phyloP scores from a whole-genome alignment of 2,329 filamentous ascomycete genomes.

The Plenodomus tracheiphilus region DNA sequence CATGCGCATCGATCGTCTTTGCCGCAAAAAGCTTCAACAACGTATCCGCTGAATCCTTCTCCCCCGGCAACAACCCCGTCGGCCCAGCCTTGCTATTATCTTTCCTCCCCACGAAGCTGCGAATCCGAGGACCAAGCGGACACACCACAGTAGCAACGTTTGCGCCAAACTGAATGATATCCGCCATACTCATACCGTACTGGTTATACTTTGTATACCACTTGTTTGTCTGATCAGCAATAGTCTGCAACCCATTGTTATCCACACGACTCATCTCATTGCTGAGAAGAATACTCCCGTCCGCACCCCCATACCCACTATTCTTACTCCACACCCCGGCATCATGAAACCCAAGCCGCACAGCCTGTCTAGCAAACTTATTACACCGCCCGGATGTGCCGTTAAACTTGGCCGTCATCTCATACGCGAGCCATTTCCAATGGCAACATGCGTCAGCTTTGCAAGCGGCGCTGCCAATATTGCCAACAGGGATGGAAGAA shows the following conservation, averaged over 20 bases:
- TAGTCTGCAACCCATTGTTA: slow-evolving; percentile 33
- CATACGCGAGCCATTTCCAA: slow-evolving; percentile 42
- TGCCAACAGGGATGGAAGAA: slow-evolving; percentile 28
- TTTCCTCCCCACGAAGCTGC: slow-evolving; percentile 44
- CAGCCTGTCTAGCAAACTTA: slow-evolving; percentile 36
- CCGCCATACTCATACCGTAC: slow-evolving; percentile 43
- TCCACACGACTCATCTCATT: slow-evolving; percentile 32
- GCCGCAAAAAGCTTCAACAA: slow-evolving; percentile 43
- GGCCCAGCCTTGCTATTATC: slow-evolving; percentile 40
- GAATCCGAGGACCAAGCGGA: slow-evolving; percentile 44
- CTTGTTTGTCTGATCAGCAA: slow-evolving; percentile 34
- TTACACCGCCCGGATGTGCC: slow-evolving; percentile 40
- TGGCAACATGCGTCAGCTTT: slow-evolving; percentile 41
- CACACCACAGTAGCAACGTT: slow-evolving; percentile 45
- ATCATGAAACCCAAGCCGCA: slow-evolving; percentile 41
- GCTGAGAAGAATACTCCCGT: slow-evolving; percentile 39
- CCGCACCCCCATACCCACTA: slow-evolving; percentile 34
- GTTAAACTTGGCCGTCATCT: slow-evolving; percentile 40
- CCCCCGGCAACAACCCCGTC: slow-evolving; percentile 39
- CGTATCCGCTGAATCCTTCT: slow-evolving; percentile 37
- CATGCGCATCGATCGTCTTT: slow-evolving; percentile 45
- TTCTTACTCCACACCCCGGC: slow-evolving; percentile 38
- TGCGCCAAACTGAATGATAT: slow-evolving; percentile 45
- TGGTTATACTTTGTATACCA: slow-evolving; percentile 39
- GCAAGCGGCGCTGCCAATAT: slow-evolving; percentile 38